A percentile compares a stretch with the other conserved stretches of the same genome.
These are phyloP conservation scores for Botrytis cinerea DNA, from an alignment of 2,329 filamentous ascomycete genomes.

Conservation along the genomic window DNA sequence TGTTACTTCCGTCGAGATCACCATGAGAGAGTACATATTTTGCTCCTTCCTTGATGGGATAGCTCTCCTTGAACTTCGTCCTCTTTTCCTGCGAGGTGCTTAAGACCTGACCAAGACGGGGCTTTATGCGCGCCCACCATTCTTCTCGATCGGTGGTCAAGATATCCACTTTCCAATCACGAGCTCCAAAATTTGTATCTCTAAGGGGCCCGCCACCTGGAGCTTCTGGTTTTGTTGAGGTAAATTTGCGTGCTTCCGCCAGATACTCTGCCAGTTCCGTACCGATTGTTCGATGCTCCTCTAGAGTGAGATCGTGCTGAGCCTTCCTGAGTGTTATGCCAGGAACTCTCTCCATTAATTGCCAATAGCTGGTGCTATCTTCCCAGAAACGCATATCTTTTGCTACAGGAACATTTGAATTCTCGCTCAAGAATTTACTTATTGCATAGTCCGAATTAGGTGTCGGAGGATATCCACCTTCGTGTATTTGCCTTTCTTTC, in stretches of 20 bases:
- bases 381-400: background rate
- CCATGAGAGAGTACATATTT: constrained; percentile 15
- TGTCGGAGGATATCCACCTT: fast-evolving
- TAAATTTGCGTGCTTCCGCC: constrained; percentile 10
- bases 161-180: fast-evolving
- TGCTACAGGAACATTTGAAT: constrained; percentile 1
- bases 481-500: background rate
- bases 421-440: background rate
- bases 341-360: background rate
- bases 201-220: background rate
- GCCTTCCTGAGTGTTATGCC: background rate
- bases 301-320: fast-evolving
- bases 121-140: constrained; percentile 9
- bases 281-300: background rate
- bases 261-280: background rate
- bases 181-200: background rate
- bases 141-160: constrained; percentile 5
- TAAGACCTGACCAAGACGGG: background rate
- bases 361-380: background rate
- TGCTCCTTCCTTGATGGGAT: background rate
- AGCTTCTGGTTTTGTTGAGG: constrained; percentile 9
- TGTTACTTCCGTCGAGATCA: background rate
- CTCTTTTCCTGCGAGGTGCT: fast-evolving
- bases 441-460: background rate
- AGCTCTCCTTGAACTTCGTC: background rate